Conservation (phyloP, 352 stramenopile genomes). For the Phytopythium montanum region DNA sequence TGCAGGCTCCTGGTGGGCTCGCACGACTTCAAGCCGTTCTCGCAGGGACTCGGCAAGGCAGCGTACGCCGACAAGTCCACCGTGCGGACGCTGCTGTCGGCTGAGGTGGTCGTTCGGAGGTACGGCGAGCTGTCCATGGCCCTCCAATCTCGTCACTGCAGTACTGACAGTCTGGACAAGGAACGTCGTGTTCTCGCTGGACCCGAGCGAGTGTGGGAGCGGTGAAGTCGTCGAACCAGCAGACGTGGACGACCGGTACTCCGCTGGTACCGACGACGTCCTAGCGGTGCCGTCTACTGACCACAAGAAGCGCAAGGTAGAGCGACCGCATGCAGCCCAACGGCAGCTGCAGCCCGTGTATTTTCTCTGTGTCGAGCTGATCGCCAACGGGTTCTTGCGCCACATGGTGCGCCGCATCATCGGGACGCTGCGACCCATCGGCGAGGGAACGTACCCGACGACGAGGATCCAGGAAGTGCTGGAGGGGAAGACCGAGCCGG, state of each 20-base stretch:
- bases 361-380: conserved; percentile 80
- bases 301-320: conserved; percentile 40
- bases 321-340: conserved; percentile 6
- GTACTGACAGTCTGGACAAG: conserved; percentile 15
- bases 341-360: conserved; percentile 36
- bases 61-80: conserved; percentile 59
- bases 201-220: conserved; percentile 45
- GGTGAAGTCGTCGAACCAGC: conserved; percentile 46
- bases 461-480: conserved; percentile 69
- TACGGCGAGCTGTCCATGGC: conserved; percentile 11
- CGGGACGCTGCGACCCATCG: conserved; percentile 72
- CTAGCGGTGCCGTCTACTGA: conserved; percentile 14
- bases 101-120: conserved; percentile 55
- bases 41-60: conserved; percentile 62
- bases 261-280: conserved; percentile 5
- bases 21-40: conserved; percentile 83
- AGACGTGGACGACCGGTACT: conserved; percentile 21
- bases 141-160: neutral
- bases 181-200: conserved; percentile 69
- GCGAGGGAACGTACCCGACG: conserved; percentile 56
- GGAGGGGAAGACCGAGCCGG: conserved; percentile 37
- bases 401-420: conserved; percentile 89
- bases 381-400: conserved; percentile 81
- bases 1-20: conserved; percentile 55
- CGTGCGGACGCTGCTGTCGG: conserved; percentile 62